These are phyloP conservation scores for Lagerstroemia speciosa DNA, from an alignment of 345 rosid genomes.

Conservation along the genomic window DNA sequence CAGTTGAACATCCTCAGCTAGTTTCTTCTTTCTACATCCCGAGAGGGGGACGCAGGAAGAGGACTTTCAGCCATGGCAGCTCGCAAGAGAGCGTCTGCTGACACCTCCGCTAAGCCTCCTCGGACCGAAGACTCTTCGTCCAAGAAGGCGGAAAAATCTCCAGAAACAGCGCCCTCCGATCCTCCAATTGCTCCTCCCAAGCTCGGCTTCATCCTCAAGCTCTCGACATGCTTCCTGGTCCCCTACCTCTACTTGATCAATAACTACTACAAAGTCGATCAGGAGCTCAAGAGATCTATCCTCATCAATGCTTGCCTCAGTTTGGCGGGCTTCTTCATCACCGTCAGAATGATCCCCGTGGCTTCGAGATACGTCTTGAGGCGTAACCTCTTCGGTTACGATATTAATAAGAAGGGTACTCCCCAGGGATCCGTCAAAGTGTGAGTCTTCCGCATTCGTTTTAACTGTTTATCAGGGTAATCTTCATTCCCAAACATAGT, in stretches of 20 bases:
- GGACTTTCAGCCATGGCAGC: conserved; percentile 46
- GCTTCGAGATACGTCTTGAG: conserved; percentile 77
- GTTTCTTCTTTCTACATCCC: too few species aligned
- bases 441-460: conserved; percentile 34
- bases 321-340: conserved; percentile 59
- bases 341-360: conserved; percentile 75
- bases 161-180: conserved; percentile 16
- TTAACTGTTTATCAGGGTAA: neutral
- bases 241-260: conserved; percentile 62
- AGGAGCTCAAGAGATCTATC: conserved; percentile 59
- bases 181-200: conserved; percentile 70
- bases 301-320: conserved; percentile 79
- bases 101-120: conserved; percentile 10
- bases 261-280: conserved; percentile 49
- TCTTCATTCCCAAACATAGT: neutral
- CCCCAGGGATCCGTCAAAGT: conserved; percentile 84
- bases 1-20: too few species aligned
- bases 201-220: conserved; percentile 38
- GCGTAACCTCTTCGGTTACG: conserved; percentile 88
- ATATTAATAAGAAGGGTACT: conserved; percentile 87
- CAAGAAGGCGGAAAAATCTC: conserved; percentile 12
- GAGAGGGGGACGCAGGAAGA: neutral
- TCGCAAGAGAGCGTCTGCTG: conserved; percentile 49
- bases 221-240: conserved; percentile 39
- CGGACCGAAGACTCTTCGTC: conserved; percentile 8